Evolutionary conservation across 73 alveolate genomes (phyloP), one percentile per base, ranked within the genome.

Genomic region (Diophrys sp.): DNA sequence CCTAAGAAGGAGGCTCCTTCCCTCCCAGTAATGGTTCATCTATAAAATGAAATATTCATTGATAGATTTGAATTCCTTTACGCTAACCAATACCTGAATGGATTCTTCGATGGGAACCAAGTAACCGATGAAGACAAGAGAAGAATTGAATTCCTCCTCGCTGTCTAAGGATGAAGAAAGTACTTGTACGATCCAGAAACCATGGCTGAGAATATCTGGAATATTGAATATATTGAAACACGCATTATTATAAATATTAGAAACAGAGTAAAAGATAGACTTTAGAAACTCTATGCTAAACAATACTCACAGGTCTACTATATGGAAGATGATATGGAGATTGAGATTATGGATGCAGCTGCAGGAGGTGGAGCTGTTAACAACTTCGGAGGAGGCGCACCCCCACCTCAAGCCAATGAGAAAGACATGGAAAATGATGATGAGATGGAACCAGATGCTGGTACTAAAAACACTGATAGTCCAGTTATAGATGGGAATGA

Each of bases 151-250:
- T 57, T 82, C 1, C 72, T 80, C 0, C 72, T 80, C 1, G 89
- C 82, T 53, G 89, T 80, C 23, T 31, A 80, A 29, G 69, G 73
- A 14, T 80, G 89, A 82, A 80, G 89, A 54, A 71, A 68, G 24
- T 2, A 23, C 55, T 25, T 68, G 56, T 68, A 23, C 29, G 75
- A 68, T 68, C n/a, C 62, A 11, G 62, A 44, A 44, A 44, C 62
- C 62, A 44, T 44, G 62, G 18, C n/a, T 44, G 62, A 44, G 18
- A 44, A 44, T 44, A 11, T 44, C 5, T 44, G 62, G 62, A 44
- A 44, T 44, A 44, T 44, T 5, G 62, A 44, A 44, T 5, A 44
- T 11, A 5, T 44, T 44, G 62, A 44, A 18, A 44, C 18, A n/a
- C n/a, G 62, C n/a, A 44, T 11, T 44, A 44, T 44, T 5, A 18